phyloP scores from a whole-genome alignment of 2,329 filamentous ascomycete species.

The Ophiobolus disseminans region DNA sequence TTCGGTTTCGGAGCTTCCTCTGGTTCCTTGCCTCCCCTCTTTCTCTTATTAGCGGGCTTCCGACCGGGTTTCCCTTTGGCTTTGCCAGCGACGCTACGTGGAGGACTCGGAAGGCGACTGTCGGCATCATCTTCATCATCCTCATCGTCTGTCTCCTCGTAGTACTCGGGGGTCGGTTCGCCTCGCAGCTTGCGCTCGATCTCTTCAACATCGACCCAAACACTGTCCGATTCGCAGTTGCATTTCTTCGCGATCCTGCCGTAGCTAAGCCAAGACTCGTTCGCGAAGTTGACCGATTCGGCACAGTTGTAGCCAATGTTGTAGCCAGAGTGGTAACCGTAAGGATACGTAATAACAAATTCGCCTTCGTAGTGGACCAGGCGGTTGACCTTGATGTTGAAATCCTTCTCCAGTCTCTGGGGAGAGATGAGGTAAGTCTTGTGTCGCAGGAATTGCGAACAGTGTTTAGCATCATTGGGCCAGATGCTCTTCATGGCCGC shows the following conservation, averaged over 20 bases:
- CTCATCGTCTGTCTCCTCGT: conserved; percentile 77
- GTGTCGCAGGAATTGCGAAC: conserved; percentile 93
- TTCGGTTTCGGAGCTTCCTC: conserved; percentile 62
- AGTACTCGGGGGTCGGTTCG: conserved; percentile 79
- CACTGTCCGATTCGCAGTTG: conserved; percentile 94
- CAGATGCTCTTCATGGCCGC: conserved; percentile 94
- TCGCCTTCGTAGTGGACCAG: conserved; percentile 95
- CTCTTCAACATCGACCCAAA: conserved; percentile 96
- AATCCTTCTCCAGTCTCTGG: conserved; percentile 82
- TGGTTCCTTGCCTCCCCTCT: conserved; percentile 54
- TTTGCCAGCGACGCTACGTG: conserved; percentile 74
- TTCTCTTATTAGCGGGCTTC: conserved; percentile 71
- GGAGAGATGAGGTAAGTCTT: conserved; percentile 98
- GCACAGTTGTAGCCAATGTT: conserved; percentile 99
- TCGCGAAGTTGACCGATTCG: conserved; percentile 97
- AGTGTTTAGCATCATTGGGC: conserved; percentile 93
- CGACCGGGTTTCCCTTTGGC: conserved; percentile 70
- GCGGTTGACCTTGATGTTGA: conserved; percentile 95
- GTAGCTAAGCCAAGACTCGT: conserved; percentile 93
- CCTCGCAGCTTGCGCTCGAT: conserved; percentile 93
- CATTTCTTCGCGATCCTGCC: conserved; percentile 96
- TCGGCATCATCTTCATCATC: conserved; percentile 63
- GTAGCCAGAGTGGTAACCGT: conserved; percentile 97
- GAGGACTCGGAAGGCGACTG: conserved; percentile 79
- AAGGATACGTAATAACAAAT: conserved; percentile 98